phyloP scores from a whole-genome alignment of 768 basidiomycete species.

The Hericium erinaceus region DNA sequence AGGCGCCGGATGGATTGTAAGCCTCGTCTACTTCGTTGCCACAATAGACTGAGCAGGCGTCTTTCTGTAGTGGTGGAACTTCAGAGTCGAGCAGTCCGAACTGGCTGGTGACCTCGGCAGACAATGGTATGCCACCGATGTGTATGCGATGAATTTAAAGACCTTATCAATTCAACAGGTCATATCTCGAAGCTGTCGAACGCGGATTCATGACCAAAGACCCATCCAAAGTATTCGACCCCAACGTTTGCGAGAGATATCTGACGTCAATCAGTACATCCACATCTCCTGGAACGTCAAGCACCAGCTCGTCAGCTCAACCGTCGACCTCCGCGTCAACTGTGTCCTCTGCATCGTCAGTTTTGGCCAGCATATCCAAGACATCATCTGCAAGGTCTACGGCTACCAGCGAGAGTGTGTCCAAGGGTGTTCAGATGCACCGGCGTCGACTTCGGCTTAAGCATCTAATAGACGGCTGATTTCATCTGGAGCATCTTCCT shows the following conservation, averaged over 20 bases:
- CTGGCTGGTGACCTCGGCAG: slow-evolving; percentile 42
- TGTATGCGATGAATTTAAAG: not conserved
- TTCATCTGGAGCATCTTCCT: too few relatives aligned
- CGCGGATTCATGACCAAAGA: slow-evolving; percentile 56
- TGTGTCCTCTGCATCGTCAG: not conserved
- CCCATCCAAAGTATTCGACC: slow-evolving; percentile 45
- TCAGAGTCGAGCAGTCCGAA: slow-evolving; percentile 54
- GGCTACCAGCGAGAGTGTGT: too few relatives aligned
- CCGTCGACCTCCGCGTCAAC: not conserved
- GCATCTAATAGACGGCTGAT: too few relatives aligned
- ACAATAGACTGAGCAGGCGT: not conserved
- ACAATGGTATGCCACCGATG: slow-evolving; percentile 44
- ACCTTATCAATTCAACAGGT: slow-evolving; percentile 29
- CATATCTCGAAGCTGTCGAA: slow-evolving; percentile 53
- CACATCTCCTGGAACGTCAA: not conserved
- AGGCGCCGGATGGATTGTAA: slow-evolving; percentile 58
- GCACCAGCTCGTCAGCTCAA: not conserved
- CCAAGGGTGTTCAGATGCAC: too few relatives aligned
- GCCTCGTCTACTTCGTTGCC: slow-evolving; percentile 15
- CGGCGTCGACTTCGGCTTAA: too few relatives aligned
- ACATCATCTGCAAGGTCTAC: not conserved
- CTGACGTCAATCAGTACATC: slow-evolving; percentile 2
- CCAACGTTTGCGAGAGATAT: slow-evolving; percentile 57
- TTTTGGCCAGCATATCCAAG: not conserved
- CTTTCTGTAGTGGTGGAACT: slow-evolving; percentile 53